A percentile compares a stretch with the other conserved stretches of the same genome.
Evolutionary conservation across 2,329 filamentous ascomycete genomes (phyloP).

Genomic region (Basipetospora sp.): DNA sequence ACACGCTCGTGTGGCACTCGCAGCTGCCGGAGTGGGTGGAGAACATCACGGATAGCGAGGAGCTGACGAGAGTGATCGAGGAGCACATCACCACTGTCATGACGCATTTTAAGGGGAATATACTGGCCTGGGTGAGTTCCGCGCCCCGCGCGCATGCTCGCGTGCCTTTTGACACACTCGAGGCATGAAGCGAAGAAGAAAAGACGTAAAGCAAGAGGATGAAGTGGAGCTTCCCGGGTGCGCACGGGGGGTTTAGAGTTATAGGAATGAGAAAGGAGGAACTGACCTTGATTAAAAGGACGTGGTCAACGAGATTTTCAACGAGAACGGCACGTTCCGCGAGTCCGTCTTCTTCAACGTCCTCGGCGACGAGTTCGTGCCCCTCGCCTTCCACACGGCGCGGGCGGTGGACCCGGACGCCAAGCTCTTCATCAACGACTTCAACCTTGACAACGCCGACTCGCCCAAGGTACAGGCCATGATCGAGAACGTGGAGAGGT

Average conservation of each 20-base stretch:
- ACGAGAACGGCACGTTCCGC: conserved; percentile 45
- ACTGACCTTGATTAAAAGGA: conserved; percentile 21
- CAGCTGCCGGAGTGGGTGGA: conserved; percentile 46
- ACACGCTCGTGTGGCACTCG: conserved; percentile 52
- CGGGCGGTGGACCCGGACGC: conserved; percentile 49
- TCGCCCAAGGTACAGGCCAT: conserved; percentile 44
- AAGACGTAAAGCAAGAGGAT: no score
- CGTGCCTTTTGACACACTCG: background rate
- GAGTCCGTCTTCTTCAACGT: conserved; percentile 50
- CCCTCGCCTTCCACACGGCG: conserved; percentile 57
- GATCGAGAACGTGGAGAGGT: conserved; percentile 45
- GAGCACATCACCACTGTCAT: conserved; percentile 46
- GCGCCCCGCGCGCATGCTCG: background rate
- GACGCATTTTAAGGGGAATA: conserved; percentile 48
- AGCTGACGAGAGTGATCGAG: conserved; percentile 40
- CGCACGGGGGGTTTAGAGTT: no score
- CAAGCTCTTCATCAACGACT: conserved; percentile 65
- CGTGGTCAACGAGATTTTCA: conserved; percentile 51
- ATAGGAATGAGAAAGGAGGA: no score
- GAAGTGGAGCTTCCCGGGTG: no score
- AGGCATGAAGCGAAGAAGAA: no score
- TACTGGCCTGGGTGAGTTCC: conserved; percentile 33
- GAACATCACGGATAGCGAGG: conserved; percentile 34
- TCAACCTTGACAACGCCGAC: conserved; percentile 47
- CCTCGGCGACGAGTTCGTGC: conserved; percentile 54